Percentiles rank a stretch among this genome's conserved stretches.
phyloP scores from a whole-genome alignment of 768 basidiomycete genomes.

The Mrakia frigida region DNA sequence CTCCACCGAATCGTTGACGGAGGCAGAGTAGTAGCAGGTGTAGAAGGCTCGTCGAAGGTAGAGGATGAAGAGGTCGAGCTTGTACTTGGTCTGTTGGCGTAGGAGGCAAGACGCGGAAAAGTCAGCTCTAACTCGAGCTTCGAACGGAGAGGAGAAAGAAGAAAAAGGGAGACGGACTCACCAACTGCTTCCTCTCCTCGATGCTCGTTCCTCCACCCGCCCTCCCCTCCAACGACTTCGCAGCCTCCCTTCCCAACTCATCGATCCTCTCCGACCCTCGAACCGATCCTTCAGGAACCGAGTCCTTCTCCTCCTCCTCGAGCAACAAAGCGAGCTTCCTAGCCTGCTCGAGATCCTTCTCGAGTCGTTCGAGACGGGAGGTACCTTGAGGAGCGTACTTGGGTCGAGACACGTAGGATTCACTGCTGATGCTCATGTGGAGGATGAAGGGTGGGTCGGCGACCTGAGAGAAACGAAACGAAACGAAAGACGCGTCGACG shows the following conservation, averaged over 20 bases:
- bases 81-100: constrained; percentile 15
- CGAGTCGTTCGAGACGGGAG: constrained; percentile 70
- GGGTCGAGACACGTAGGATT: constrained; percentile 60
- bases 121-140: neutral
- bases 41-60: constrained; percentile 88
- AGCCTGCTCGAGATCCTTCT: constrained; percentile 71
- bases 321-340: constrained; percentile 66
- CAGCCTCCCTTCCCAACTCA: constrained; percentile 46
- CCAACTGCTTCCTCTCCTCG: constrained; percentile 55
- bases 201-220: constrained; percentile 39
- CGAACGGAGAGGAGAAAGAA: neutral
- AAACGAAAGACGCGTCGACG: neutral
- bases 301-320: constrained; percentile 55
- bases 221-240: neutral
- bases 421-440: constrained; percentile 51
- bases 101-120: neutral
- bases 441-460: constrained; percentile 4
- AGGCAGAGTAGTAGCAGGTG: constrained; percentile 97
- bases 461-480: neutral
- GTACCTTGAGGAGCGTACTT: constrained; percentile 78
- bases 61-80: constrained; percentile 85
- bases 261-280: constrained; percentile 62
- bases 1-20: constrained; percentile 86
- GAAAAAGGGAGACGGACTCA: constrained; percentile 33
- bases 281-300: constrained; percentile 17